Evolutionary conservation across 768 basidiomycete species (phyloP), one percentile per base, ranked within the genome.

Genomic region (Macrolepiota fuliginosa): DNA sequence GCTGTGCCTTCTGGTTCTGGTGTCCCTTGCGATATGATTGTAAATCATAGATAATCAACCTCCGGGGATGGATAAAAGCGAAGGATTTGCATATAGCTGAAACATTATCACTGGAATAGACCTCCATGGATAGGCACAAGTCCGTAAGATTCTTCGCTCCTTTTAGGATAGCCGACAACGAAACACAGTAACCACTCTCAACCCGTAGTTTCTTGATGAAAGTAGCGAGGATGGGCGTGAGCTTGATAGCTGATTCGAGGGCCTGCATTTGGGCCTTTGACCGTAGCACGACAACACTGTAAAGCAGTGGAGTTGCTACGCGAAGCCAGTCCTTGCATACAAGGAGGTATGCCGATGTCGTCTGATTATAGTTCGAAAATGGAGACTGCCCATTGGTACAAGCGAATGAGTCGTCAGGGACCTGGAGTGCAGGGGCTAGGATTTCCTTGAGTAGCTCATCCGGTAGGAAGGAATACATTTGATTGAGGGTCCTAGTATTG

Each of bases 241-340:
- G 35, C n/a, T 58, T 13, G 4, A 72, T 58, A 2, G 62, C 52
- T 12, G 25, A 15, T 25, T 57, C 67, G 22, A 73, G 68, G 1
- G 70, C 69, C 29, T 69, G 64, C 2, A 70, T 68, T 17, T 70
- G 68, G 5, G 68, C 67, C n/a, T 62, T 67, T 2, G 70, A 71
- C n/a, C 69, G 69, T 1, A 71, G 62, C 22, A 71, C 59, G 9
- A 73, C 68, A 10, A 66, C 62, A 39, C 66, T 49, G 51, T 73
- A 73, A 6, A 73, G 68, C 6, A 70, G 64, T 1, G 70, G 70
- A 0, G 68, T 72, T 4, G 66, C 64, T n/a, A 71, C 67, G 35
- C 70, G 68, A 24, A 70, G 67, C 71, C 71, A 72, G 15, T 62
- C 52, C 46, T 71, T 72, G 57, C 64, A 69, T 4, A 70, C 68